phyloP scores from a whole-genome alignment of 208 protist species.

The Trypanosoma vivax region DNA sequence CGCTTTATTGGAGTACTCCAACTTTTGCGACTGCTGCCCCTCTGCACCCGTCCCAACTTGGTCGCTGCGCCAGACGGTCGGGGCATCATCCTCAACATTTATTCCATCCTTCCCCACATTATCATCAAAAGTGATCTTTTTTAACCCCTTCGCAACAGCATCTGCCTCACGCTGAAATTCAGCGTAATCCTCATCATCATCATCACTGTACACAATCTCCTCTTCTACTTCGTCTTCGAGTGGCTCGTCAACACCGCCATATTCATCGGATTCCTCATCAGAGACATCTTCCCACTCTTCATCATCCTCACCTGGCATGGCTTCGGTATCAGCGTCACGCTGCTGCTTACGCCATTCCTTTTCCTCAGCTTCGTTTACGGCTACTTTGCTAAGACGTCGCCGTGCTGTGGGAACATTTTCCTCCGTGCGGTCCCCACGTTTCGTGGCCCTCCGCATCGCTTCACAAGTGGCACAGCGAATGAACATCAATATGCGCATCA shows the following conservation, averaged over 20 bases:
- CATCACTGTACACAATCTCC: conserved; percentile 46
- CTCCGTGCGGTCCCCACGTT: conserved; percentile 34
- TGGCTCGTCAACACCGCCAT: conserved; percentile 31
- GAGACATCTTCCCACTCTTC: conserved; percentile 27
- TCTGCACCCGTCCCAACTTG: conserved; percentile 12
- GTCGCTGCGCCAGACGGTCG: conserved; percentile 43
- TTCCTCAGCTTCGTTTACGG: no score
- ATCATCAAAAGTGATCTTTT: conserved; percentile 50
- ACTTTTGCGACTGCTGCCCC: conserved; percentile 14
- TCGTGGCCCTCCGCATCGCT: conserved; percentile 20
- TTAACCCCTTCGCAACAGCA: conserved; percentile 27
- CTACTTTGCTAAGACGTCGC: no score
- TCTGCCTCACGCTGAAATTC: conserved; percentile 66
- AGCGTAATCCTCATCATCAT: conserved; percentile 65
- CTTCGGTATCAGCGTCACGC: conserved; percentile 27
- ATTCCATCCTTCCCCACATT: conserved; percentile 19
- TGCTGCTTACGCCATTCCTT: conserved; percentile 20
- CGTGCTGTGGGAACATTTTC: conserved; percentile 19
- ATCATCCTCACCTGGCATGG: conserved; percentile 24
- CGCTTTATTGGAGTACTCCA: conserved; percentile 82
- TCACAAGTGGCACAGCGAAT: background rate
- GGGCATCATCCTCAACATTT: conserved; percentile 13
- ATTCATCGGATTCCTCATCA: conserved; percentile 31
- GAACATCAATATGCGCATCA: no score
- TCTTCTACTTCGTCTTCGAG: conserved; percentile 42